phyloP scores from a whole-genome alignment of 805 yeast species.

The Jamesozyma piceae region DNA sequence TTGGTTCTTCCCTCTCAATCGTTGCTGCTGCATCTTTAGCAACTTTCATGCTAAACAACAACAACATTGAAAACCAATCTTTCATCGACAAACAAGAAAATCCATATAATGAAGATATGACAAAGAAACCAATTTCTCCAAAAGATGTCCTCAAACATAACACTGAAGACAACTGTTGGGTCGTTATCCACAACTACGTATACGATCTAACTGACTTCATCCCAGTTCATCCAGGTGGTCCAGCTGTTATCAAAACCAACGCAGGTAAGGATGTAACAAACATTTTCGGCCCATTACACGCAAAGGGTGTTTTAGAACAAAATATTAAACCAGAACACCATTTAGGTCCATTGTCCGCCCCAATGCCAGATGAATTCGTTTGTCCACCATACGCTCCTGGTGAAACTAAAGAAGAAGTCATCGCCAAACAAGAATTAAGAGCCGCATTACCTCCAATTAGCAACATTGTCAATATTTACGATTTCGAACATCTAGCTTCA shows the following conservation, averaged over 20 bases:
- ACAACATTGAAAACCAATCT: not conserved
- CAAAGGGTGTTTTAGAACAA: slow-evolving; percentile 71
- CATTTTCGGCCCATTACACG: slow-evolving; percentile 82
- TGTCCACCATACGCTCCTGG: slow-evolving; percentile 29
- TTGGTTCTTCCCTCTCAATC: not conserved
- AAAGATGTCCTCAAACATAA: slow-evolving; percentile 60
- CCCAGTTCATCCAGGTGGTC: slow-evolving; percentile 73
- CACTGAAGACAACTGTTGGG: slow-evolving; percentile 73
- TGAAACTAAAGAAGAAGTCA: slow-evolving; percentile 26
- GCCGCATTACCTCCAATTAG: slow-evolving; percentile 58
- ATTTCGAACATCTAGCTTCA: slow-evolving; percentile 81
- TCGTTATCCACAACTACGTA: slow-evolving; percentile 66
- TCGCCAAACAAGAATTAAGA: slow-evolving; percentile 20
- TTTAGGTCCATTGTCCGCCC: slow-evolving; percentile 45
- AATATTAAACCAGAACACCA: slow-evolving; percentile 50
- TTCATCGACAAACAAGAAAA: not conserved
- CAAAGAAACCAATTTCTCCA: slow-evolving; percentile 19
- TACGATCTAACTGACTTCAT: slow-evolving; percentile 71
- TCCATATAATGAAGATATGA: not conserved
- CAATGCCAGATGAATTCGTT: slow-evolving; percentile 24
- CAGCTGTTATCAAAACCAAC: slow-evolving; percentile 64
- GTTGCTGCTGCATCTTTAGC: not conserved
- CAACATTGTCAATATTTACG: slow-evolving; percentile 67
- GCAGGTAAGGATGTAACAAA: slow-evolving; percentile 81
- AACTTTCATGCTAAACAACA: not conserved